Percentiles rank a stretch among this genome's conserved stretches.
These are phyloP conservation scores for Bipolaris sorokiniana DNA, from an alignment of 2,329 filamentous ascomycete genomes.

Conservation along the genomic window DNA sequence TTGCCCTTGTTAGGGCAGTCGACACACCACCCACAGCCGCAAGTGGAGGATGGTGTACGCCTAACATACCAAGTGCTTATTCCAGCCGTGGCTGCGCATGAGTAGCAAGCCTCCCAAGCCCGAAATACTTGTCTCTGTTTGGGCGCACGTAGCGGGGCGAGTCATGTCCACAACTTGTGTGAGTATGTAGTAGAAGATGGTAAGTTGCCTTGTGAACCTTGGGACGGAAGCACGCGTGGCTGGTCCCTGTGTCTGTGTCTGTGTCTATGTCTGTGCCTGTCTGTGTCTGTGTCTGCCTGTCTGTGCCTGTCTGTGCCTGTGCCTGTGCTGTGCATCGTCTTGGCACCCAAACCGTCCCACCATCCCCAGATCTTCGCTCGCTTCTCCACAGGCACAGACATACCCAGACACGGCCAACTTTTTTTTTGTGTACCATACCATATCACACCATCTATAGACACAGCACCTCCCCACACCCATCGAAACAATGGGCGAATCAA, in stretches of 20 bases:
- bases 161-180: background rate
- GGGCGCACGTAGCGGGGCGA: background rate
- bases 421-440: background rate
- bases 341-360: background rate
- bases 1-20: background rate
- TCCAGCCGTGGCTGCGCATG: background rate
- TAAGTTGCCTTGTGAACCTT: too few relatives aligned
- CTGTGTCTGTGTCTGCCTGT: too few relatives aligned
- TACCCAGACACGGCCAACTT: background rate
- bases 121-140: too few relatives aligned
- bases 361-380: conserved; percentile 7
- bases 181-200: too few relatives aligned
- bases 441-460: background rate
- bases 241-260: too few relatives aligned
- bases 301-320: background rate
- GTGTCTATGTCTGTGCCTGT: too few relatives aligned
- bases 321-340: background rate
- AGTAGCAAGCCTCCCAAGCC: background rate
- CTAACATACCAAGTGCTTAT: background rate
- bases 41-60: background rate
- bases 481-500: conserved; percentile 11
- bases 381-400: background rate
- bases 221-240: too few relatives aligned
- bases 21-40: background rate
- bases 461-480: background rate